These are phyloP conservation scores for Rutidosis leptorrhynchoides DNA, from an alignment of 129 eudicot species.

Conservation along the genomic window DNA sequence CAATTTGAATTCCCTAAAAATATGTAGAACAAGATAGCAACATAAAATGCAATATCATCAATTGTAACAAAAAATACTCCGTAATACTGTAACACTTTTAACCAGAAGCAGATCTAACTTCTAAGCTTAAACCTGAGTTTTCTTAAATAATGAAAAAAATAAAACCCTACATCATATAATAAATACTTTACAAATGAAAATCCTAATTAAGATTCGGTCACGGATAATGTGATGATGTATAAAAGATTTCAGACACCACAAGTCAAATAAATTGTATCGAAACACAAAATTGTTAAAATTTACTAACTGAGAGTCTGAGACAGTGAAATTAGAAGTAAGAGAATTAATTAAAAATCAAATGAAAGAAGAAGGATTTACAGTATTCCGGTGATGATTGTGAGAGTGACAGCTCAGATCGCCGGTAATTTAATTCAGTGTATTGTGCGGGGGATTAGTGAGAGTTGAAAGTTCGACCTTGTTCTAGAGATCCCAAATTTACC, in stretches of 20 bases:
- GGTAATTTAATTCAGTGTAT: not conserved
- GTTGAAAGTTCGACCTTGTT: not conserved
- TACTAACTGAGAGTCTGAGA: not conserved
- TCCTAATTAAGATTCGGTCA: not conserved
- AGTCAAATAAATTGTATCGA: not conserved
- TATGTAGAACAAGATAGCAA: not conserved
- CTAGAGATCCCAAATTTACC: not conserved
- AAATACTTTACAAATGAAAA: not conserved
- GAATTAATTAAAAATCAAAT: not conserved
- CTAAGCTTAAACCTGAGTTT: not conserved
- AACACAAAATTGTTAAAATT: not conserved
- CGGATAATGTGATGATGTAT: conserved; percentile 3
- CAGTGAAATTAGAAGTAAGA: not conserved
- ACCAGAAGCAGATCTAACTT: not conserved
- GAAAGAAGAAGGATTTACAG: conserved; percentile 10
- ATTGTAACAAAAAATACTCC: not conserved
- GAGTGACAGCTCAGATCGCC: conserved; percentile 14
- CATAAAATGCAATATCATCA: not conserved
- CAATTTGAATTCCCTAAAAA: conserved; percentile 2
- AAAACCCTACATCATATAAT: no score
- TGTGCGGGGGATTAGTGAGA: conserved; percentile 18
- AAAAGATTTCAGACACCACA: not conserved
- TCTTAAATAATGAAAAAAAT: not conserved
- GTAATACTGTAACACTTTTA: not conserved
- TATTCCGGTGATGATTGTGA: not conserved